Evolutionary conservation across 2,329 filamentous ascomycete species (phyloP).

Genomic region (Monosporascus ibericus): DNA sequence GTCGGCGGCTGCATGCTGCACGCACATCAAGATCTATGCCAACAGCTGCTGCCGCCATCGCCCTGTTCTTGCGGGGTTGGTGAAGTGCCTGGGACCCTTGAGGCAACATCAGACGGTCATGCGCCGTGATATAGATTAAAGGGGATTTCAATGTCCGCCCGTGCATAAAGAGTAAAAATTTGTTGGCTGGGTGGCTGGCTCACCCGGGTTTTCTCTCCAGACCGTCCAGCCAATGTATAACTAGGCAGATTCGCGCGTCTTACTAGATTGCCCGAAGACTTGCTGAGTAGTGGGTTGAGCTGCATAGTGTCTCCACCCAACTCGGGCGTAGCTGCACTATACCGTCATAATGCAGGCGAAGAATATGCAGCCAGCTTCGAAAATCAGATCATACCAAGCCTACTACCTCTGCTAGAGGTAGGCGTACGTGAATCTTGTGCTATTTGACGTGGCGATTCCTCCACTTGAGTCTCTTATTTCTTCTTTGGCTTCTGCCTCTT

Average conservation of each 20-base stretch:
- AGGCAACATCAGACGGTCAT: background rate
- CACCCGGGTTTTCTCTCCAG: background rate
- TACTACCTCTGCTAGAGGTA: background rate
- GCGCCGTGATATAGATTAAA: background rate
- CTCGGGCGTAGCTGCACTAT: conserved; percentile 3
- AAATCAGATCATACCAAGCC: background rate
- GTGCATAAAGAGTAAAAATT: too few species aligned
- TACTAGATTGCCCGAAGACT: background rate
- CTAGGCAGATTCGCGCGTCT: background rate
- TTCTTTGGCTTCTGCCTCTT: conserved; percentile 38
- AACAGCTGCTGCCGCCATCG: too few species aligned
- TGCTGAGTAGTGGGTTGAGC: too few species aligned
- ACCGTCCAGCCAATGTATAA: background rate
- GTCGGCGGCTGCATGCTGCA: too few species aligned
- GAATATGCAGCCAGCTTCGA: background rate
- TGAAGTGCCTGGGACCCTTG: too few species aligned
- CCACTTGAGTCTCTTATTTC: conserved; percentile 19
- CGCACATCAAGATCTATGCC: too few species aligned
- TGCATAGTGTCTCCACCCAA: background rate
- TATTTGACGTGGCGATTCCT: background rate
- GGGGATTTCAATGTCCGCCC: background rate
- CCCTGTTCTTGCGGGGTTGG: conserved; percentile 4
- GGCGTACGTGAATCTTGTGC: conserved; percentile 1
- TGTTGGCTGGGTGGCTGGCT: background rate
- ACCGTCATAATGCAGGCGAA: conserved; percentile 12